These are phyloP conservation scores for Annulohypoxylon maeteangense DNA, from an alignment of 495 filamentous ascomycete genomes.

Conservation along the genomic window DNA sequence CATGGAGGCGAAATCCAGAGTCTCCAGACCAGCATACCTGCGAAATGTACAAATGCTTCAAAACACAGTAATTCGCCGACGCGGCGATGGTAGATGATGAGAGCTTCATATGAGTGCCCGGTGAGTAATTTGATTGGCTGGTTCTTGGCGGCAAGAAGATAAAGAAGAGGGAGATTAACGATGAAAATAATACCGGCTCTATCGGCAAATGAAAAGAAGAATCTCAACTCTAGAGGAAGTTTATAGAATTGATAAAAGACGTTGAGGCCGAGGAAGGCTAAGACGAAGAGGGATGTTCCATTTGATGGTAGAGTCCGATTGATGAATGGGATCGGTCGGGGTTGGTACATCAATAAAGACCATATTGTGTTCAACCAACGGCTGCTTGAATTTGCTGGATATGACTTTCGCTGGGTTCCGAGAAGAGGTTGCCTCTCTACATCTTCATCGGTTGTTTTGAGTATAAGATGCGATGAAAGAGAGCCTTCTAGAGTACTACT, in stretches of 20 bases:
- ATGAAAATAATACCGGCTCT: conserved; percentile 63
- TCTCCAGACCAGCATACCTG: conserved; percentile 63
- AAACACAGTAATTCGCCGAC: conserved; percentile 61
- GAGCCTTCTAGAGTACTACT: conserved; percentile 43
- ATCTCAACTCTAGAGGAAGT: conserved; percentile 54
- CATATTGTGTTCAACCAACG: conserved; percentile 27
- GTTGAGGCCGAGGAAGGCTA: conserved; percentile 63
- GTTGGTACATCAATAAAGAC: conserved; percentile 63
- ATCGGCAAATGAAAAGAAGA: conserved; percentile 67
- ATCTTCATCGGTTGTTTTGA: conserved; percentile 36
- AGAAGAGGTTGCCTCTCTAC: conserved; percentile 44
- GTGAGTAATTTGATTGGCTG: conserved; percentile 68
- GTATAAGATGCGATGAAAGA: conserved; percentile 26
- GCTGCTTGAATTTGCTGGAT: neutral
- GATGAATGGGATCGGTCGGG: conserved; percentile 62
- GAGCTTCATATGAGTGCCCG: conserved; percentile 69
- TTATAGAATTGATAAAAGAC: conserved; percentile 65
- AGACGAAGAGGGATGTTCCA: conserved; percentile 59
- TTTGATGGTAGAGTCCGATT: conserved; percentile 66
- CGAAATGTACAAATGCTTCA: conserved; percentile 56
- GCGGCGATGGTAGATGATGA: conserved; percentile 70
- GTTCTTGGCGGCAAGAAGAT: conserved; percentile 72
- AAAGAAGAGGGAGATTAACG: conserved; percentile 69
- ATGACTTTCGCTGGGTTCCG: conserved; percentile 16
- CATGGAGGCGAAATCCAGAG: conserved; percentile 53